Base-by-base conservation (phyloP, 148 eudicot genomes). In the Amaranthus cruentus region DNA sequence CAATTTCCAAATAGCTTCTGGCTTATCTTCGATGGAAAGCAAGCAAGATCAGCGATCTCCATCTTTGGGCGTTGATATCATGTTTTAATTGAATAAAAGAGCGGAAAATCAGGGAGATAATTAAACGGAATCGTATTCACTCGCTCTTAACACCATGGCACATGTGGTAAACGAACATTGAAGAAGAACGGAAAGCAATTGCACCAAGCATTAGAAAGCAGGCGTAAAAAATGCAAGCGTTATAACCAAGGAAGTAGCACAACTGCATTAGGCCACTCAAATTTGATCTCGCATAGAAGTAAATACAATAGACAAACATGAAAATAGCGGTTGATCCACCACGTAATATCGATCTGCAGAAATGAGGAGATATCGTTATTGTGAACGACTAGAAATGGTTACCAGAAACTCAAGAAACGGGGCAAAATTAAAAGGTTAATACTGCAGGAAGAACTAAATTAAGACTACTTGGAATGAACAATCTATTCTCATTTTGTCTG, bases 181-280 rank as follows among this genome's bases (percentile, higher is more conserved):
- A 80, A 47, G 98, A 88, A 71, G 90, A 81, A 48, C 76, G 70
- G 68, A 88, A 90, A 78, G 91, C 83, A 12, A 92, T 71, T 13
- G 98, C 82, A 48, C 88, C 91, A 6, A 92, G 90, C 88, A 90
- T 85, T 66, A 92, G 80, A 85, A 92, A 90, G 81, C 86, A 81
- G 21, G 90, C 96, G 77, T 83, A 88, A 85, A 93, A 92, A 48
- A 88, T 71, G 82, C 90, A 87, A 60, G 76, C 81, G 73, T 68
- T 87, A 81, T 87, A 86, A 65, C 93, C 91, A 9, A 88, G 80
- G 71, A 87, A 92, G 88, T 87, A 84, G 57, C 80, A 50, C 52
- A 84, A 77, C 81, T 92, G 97, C 90, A 90, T 69, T 74, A 87
- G 47, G 47, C 96, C 98, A 13, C 59, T 83, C 98, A 92, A 90